Evolutionary conservation across 2,329 filamentous ascomycete species (phyloP).

Genomic region (Colletotrichum caudatum): DNA sequence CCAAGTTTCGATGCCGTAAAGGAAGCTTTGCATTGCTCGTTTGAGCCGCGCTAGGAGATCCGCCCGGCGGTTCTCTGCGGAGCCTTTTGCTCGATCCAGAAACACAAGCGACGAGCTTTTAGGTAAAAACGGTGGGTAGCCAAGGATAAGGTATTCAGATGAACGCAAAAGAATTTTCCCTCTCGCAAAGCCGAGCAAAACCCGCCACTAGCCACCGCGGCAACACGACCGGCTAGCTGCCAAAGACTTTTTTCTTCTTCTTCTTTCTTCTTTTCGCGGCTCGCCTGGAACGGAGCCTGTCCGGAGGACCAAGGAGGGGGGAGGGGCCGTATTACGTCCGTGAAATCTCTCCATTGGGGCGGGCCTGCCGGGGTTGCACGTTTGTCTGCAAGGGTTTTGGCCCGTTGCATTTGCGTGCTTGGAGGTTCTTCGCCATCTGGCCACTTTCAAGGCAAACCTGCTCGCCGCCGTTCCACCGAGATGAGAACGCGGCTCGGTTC

Average conservation of each 20-base stretch:
- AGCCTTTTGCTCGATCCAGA: slow-evolving; percentile 23
- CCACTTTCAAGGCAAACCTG: slow-evolving; percentile 12
- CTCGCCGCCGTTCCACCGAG: background rate
- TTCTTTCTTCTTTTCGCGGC: background rate
- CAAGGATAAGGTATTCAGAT: slow-evolving; percentile 18
- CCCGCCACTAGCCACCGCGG: slow-evolving; percentile 32
- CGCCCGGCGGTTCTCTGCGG: slow-evolving; percentile 25
- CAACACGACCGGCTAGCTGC: background rate
- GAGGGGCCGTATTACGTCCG: slow-evolving; percentile 25
- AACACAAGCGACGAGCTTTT: slow-evolving; percentile 35
- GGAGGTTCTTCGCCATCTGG: background rate
- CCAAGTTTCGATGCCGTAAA: slow-evolving; percentile 39
- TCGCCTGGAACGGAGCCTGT: slow-evolving; percentile 7
- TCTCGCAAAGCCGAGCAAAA: slow-evolving; percentile 37
- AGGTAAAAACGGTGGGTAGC: slow-evolving; percentile 38
- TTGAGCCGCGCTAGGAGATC: slow-evolving; percentile 38
- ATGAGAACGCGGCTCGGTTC: background rate
- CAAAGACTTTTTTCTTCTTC: slow-evolving; percentile 7
- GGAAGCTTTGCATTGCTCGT: slow-evolving; percentile 39
- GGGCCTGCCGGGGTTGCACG: background rate
- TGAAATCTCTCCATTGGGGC: slow-evolving; percentile 15
- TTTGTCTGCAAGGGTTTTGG: slow-evolving; percentile 14
- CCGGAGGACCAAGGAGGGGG: slow-evolving; percentile 7
- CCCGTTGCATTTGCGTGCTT: background rate
- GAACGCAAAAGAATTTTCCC: slow-evolving; percentile 34